These are phyloP conservation scores for Encephalitozoon intestinalis DNA, from an alignment of 371 early-diverging fungal species.

Conservation along the genomic window DNA sequence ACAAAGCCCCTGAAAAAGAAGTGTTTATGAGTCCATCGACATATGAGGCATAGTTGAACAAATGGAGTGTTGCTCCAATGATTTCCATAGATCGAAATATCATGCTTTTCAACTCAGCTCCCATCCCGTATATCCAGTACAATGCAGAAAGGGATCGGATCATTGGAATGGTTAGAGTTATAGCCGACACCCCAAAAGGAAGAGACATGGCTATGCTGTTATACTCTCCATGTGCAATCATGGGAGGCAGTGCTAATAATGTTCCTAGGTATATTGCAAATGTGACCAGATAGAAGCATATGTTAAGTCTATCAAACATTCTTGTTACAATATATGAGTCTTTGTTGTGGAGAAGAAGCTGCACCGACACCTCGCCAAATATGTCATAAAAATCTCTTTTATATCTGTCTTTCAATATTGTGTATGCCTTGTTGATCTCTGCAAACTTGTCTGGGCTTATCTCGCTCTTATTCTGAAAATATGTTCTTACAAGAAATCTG, in stretches of 20 bases:
- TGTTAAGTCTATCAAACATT: conserved; percentile 29
- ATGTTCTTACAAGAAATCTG: conserved; percentile 13
- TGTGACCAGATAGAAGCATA: background rate
- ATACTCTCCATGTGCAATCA: background rate
- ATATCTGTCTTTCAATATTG: conserved; percentile 29
- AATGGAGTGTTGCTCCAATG: background rate
- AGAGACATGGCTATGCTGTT: background rate
- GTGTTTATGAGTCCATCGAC: background rate
- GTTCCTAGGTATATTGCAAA: background rate
- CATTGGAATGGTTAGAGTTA: background rate
- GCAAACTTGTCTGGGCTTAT: conserved; percentile 9
- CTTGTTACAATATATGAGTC: conserved; percentile 23
- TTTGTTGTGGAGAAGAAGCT: conserved; percentile 11
- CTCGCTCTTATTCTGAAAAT: conserved; percentile 2
- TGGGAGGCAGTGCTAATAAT: background rate
- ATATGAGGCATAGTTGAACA: background rate
- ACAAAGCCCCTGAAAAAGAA: background rate
- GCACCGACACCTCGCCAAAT: conserved; percentile 20
- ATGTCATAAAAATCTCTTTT: conserved; percentile 41
- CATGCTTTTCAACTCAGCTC: background rate
- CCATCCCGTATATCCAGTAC: background rate
- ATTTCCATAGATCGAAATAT: background rate
- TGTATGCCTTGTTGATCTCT: conserved; percentile 38
- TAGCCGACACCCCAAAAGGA: background rate
- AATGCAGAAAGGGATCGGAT: background rate